Evolutionary conservation across 75 land plant species (phyloP), one percentile per base, ranked within the genome.

Genomic region (Isoetes taiwanensis): DNA sequence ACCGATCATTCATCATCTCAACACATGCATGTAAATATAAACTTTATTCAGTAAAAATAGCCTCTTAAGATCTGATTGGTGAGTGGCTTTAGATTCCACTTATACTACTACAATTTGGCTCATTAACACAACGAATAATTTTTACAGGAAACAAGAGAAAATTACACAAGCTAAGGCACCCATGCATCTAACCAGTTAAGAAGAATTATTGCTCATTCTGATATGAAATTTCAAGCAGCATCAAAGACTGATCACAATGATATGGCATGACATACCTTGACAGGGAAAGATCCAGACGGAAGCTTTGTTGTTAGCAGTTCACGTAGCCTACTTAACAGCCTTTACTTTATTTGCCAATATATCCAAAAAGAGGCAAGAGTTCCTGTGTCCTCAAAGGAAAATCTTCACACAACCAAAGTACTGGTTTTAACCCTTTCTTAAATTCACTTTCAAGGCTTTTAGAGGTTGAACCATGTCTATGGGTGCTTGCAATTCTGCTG

Each of bases 281-380:
- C 87, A 26, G 91, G 91, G 53, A 86, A 86, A 19, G 83, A 79
- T n/a, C 83, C 87, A 16, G 80, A 65, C 2, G 91, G 91, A 32
- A 86, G 70, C 67, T 83, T 86, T 32, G 91, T 80, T 32, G 87
- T 83, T 16, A 86, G 75, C 35, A 86, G 57, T 64, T 86, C 91
- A 42, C 91, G 34, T 43, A 86, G 63, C 21, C 87, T 55, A 3
- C 80, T n/a, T 35, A 12, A 83, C 87, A 0, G 87, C 87, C 59
- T 82, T 86, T 38, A 86, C 84, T 53, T 82, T 80, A 61, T 69
- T 77, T 1, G 91, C 78, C 25, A 86, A 41, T 23, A 86, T 77
- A 40, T 86, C 91, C 9, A 86, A 71, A 62, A 86, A 52, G n/a
- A 19, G 91, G 87, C 34, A 85, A 26, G 11, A 85, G 43, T 66